A percentile compares a stretch with the other conserved stretches of the same genome.
These are phyloP conservation scores for Hypholoma sublateritium DNA, from an alignment of 768 basidiomycete genomes.

Conservation along the genomic window DNA sequence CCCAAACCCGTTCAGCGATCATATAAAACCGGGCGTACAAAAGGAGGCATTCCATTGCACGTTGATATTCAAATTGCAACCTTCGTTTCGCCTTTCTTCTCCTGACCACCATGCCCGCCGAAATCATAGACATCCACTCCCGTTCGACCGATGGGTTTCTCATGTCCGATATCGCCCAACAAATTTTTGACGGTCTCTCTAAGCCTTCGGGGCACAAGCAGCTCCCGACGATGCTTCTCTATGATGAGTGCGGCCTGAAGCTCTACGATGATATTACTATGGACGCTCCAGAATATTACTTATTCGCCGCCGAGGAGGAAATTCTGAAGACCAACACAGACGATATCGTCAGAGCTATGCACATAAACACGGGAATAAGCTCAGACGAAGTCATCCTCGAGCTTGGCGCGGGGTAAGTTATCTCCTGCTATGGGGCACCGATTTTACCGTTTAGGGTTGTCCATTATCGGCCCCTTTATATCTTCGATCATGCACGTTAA, in stretches of 20 bases:
- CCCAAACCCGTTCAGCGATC: background rate
- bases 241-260: constrained; percentile 82
- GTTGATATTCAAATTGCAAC: background rate
- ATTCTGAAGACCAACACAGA: constrained; percentile 72
- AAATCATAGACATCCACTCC: constrained; percentile 53
- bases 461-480: background rate
- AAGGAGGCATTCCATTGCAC: background rate
- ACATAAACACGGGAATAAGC: constrained; percentile 35
- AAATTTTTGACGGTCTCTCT: constrained; percentile 56
- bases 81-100: background rate
- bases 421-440: background rate
- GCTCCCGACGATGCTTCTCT: constrained; percentile 82
- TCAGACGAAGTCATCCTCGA: constrained; percentile 58
- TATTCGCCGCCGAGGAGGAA: constrained; percentile 85
- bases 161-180: constrained; percentile 37
- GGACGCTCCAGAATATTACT: constrained; percentile 80
- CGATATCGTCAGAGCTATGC: constrained; percentile 77
- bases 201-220: constrained; percentile 55
- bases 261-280: constrained; percentile 88
- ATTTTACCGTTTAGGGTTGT: constrained; percentile 8
- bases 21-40: constrained; percentile 1
- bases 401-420: constrained; percentile 89
- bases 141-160: constrained; percentile 29
- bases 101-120: constrained; percentile 34
- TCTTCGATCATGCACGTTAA: background rate